Conservation (phyloP, 257 asterid species). For the Solanum lycopersicoides region DNA sequence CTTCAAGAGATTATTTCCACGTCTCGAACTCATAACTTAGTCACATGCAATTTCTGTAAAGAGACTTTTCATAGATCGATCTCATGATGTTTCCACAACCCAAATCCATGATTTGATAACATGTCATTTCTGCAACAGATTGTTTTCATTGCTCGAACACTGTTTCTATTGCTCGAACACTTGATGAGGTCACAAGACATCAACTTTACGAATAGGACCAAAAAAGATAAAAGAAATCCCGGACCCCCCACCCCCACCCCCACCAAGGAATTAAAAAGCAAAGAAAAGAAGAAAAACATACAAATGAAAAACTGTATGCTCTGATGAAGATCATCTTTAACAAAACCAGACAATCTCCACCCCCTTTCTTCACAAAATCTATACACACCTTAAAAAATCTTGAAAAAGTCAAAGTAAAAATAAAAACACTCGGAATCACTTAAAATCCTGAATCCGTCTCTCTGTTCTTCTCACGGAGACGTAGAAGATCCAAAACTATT, state of each 20-base stretch:
- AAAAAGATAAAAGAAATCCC: neutral
- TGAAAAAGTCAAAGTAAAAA: neutral
- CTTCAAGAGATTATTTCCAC: no score
- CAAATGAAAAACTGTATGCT: neutral
- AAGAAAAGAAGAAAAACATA: neutral
- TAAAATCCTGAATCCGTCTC: neutral
- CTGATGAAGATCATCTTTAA: neutral
- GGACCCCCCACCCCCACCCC: neutral
- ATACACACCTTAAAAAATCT: neutral
- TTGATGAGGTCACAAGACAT: accelerated
- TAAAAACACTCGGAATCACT: neutral
- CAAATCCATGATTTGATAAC: neutral
- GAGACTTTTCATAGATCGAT: no score
- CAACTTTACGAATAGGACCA: neutral
- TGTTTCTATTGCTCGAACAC: neutral
- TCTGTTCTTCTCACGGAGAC: conserved; percentile 28
- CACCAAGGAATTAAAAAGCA: neutral
- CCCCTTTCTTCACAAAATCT: neutral
- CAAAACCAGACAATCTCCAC: neutral
- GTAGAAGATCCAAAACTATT: conserved; percentile 37
- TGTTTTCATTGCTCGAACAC: accelerated
- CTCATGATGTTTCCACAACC: neutral
- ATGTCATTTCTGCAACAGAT: accelerated
- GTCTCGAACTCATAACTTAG: no score
- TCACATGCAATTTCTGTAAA: no score